phyloP scores from a whole-genome alignment of 2,329 filamentous ascomycete genomes.

The Tolypocladium guangdongense region DNA sequence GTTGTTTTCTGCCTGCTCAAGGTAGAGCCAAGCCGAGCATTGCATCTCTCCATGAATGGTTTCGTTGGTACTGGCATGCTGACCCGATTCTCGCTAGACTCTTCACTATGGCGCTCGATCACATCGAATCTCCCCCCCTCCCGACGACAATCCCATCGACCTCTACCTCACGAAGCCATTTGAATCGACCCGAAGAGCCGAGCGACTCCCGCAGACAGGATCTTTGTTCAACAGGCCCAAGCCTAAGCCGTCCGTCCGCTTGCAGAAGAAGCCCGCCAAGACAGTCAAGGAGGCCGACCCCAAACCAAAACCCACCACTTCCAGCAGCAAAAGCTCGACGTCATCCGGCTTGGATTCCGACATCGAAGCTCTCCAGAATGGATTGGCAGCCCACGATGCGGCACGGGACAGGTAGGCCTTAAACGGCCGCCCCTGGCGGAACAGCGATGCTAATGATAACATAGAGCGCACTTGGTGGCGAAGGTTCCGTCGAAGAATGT shows the following conservation, averaged over 20 bases:
- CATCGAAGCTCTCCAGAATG: slow-evolving; percentile 36
- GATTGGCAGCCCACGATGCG: slow-evolving; percentile 23
- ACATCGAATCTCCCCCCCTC: slow-evolving; percentile 32
- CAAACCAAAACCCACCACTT: slow-evolving; percentile 18
- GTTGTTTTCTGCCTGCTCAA: neutral
- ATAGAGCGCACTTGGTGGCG: slow-evolving; percentile 23
- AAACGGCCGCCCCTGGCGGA: slow-evolving; percentile 4
- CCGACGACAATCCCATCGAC: slow-evolving; percentile 40
- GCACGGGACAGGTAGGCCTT: slow-evolving; percentile 23
- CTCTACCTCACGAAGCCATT: slow-evolving; percentile 44
- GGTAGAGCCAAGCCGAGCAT: neutral
- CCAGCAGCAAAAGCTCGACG: slow-evolving; percentile 20
- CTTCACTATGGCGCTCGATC: slow-evolving; percentile 42
- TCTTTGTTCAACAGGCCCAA: slow-evolving; percentile 36
- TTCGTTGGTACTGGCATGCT: neutral
- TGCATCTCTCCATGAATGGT: neutral
- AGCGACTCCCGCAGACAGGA: slow-evolving; percentile 39
- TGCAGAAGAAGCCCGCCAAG: slow-evolving; percentile 14
- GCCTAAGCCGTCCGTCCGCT: slow-evolving; percentile 14
- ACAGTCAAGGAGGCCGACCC: slow-evolving; percentile 17
- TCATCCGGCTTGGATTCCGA: slow-evolving; percentile 36
- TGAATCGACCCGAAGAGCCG: slow-evolving; percentile 33
- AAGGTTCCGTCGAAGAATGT: slow-evolving; percentile 21
- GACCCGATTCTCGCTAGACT: slow-evolving; percentile 24
- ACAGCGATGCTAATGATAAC: slow-evolving; percentile 14